Evolutionary conservation across 768 basidiomycete genomes (phyloP).

Genomic region (Glaciozyma martinii): DNA sequence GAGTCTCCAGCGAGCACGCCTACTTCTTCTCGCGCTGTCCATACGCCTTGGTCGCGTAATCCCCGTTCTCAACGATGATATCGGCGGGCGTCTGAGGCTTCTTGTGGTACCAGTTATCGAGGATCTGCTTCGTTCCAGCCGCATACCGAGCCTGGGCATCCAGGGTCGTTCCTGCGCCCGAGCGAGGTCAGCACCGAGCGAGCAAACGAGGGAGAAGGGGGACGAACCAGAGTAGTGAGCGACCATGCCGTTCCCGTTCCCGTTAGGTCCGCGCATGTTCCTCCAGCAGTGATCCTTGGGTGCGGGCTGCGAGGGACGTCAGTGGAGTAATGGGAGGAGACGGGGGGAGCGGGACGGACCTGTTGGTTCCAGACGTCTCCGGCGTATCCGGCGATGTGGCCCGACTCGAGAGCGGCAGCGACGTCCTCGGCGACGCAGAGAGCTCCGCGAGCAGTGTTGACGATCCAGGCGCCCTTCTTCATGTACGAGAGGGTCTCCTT

Average conservation of each 20-base stretch:
- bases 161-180: slow-evolving; percentile 43
- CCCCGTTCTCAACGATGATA: slow-evolving; percentile 49
- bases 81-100: slow-evolving; percentile 67
- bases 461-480: slow-evolving; percentile 86
- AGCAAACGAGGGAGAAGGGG: background rate
- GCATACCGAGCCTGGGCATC: slow-evolving; percentile 86
- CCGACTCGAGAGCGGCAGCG: slow-evolving; percentile 62
- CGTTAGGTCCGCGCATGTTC: slow-evolving; percentile 62
- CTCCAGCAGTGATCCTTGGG: slow-evolving; percentile 81
- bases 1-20: no score
- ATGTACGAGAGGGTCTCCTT: slow-evolving; percentile 72
- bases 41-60: slow-evolving; percentile 23
- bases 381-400: slow-evolving; percentile 56
- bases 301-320: slow-evolving; percentile 56
- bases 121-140: slow-evolving; percentile 57
- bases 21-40: no score
- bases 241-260: slow-evolving; percentile 75
- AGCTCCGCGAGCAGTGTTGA: slow-evolving; percentile 80
- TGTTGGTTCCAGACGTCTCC: slow-evolving; percentile 68
- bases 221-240: slow-evolving; percentile 6
- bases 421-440: slow-evolving; percentile 80
- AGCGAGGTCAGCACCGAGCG: background rate
- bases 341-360: background rate
- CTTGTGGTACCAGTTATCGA: slow-evolving; percentile 57
- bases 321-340: background rate